Evolutionary conservation across 495 filamentous ascomycete genomes (phyloP).

Genomic region (Penicillium riverlandense): DNA sequence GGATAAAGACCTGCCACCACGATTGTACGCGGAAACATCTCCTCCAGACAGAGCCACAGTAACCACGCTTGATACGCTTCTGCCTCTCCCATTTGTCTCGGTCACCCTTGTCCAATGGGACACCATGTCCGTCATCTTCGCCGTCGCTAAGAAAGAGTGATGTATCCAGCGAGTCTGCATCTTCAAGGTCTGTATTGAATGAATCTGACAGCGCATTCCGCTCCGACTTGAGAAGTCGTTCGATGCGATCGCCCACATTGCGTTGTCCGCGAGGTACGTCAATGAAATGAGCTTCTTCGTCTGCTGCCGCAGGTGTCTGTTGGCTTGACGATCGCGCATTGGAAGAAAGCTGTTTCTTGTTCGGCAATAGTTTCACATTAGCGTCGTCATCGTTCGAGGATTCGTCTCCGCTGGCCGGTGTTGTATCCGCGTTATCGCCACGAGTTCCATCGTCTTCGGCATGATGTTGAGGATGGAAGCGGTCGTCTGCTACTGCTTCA

Average conservation of each 20-base stretch:
- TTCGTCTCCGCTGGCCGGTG: constrained; percentile 9
- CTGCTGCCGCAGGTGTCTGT: too few species aligned
- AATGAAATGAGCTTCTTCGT: neutral
- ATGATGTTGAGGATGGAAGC: too few species aligned
- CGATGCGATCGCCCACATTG: constrained; percentile 12
- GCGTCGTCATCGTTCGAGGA: constrained; percentile 5
- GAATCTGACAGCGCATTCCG: constrained; percentile 7
- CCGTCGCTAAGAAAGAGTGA: constrained; percentile 8
- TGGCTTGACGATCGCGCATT: too few species aligned
- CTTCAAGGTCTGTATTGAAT: constrained; percentile 17
- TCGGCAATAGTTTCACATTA: constrained; percentile 11
- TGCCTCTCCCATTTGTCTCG: neutral
- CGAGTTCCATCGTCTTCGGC: too few species aligned
- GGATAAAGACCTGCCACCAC: constrained; percentile 13
- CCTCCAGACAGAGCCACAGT: constrained; percentile 1
- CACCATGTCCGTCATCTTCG: constrained; percentile 17
- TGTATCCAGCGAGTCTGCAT: constrained; percentile 4
- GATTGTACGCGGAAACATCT: constrained; percentile 4
- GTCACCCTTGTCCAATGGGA: constrained; percentile 6
- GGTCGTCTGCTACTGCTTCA: too few species aligned
- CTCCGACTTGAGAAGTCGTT: constrained; percentile 10
- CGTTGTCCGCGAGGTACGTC: constrained; percentile 7
- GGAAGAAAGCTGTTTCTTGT: too few species aligned
- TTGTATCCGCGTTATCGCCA: constrained; percentile 2
- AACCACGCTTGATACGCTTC: neutral